phyloP scores from a whole-genome alignment of 208 protist genomes.

The Naegleria fowleri region DNA sequence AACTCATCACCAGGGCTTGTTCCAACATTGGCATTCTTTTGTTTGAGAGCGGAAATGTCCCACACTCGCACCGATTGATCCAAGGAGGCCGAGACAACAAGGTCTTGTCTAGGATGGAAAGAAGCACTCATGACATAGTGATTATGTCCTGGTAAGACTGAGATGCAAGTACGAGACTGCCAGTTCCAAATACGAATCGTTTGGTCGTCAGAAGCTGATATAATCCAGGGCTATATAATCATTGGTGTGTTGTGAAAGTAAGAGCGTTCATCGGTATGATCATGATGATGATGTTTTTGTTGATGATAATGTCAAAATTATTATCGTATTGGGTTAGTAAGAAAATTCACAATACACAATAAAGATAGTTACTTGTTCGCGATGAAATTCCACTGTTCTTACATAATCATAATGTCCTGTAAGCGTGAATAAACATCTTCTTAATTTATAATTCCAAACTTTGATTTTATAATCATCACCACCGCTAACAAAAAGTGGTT shows the following conservation, averaged over 20 bases:
- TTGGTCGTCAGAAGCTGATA: conserved; percentile 96
- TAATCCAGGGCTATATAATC: conserved; percentile 86
- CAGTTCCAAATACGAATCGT: conserved; percentile 99
- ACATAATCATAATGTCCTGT: conserved; percentile 98
- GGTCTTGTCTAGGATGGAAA: conserved; percentile 87
- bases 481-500: conserved; percentile 97
- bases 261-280: not conserved
- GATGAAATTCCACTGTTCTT: conserved; percentile 95
- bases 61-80: conserved; percentile 99
- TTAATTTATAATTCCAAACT: conserved; percentile 98
- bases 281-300: not conserved
- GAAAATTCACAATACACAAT: not conserved
- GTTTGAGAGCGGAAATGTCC: conserved; percentile 88
- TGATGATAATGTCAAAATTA: not conserved
- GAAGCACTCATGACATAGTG: conserved; percentile 99
- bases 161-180: conserved; percentile 86
- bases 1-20: not conserved
- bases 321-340: not conserved
- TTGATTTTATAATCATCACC: conserved; percentile 98
- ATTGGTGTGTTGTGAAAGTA: no score
- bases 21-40: conserved; percentile 48
- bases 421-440: conserved; percentile 94
- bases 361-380: conserved; percentile 48
- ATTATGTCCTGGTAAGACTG: conserved; percentile 86
- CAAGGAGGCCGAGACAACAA: conserved; percentile 95